Evolutionary conservation across 768 basidiomycete species (phyloP).

Genomic region (Neoboletus subvelutipes): DNA sequence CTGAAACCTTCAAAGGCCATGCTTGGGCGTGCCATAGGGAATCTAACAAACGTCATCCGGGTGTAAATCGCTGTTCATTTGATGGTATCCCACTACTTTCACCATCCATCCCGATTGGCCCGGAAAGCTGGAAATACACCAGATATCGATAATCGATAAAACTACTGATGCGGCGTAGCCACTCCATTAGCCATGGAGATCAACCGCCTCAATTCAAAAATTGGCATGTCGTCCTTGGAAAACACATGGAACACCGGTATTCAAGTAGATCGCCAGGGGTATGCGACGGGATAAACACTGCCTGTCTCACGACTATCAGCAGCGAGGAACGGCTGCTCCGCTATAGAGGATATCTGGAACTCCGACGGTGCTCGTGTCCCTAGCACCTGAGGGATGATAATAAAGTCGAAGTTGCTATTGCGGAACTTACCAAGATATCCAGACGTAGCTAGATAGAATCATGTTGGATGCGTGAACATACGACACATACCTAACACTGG

Average conservation of each 20-base stretch:
- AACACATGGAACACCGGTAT: background rate
- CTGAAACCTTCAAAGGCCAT: background rate
- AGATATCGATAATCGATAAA: background rate
- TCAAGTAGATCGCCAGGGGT: constrained; percentile 1
- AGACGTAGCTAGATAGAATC: background rate
- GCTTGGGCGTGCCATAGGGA: background rate
- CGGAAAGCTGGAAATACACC: background rate
- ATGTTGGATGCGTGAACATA: background rate
- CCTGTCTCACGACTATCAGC: background rate
- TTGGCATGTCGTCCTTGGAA: background rate
- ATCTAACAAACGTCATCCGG: background rate
- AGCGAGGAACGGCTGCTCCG: background rate
- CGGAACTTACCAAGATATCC: background rate
- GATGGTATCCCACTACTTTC: background rate
- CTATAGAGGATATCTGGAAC: background rate
- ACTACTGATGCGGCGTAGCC: background rate
- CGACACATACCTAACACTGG: background rate
- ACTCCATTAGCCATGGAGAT: background rate
- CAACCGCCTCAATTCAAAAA: background rate
- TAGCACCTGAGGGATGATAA: background rate
- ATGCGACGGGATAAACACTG: background rate
- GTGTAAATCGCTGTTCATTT: constrained; percentile 1
- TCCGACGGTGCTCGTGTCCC: background rate
- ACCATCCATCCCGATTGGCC: background rate
- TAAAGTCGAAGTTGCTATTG: background rate